Conservation (phyloP, 1,284 basidiomycete species). For the Ceratobasidium sp. region DNA sequence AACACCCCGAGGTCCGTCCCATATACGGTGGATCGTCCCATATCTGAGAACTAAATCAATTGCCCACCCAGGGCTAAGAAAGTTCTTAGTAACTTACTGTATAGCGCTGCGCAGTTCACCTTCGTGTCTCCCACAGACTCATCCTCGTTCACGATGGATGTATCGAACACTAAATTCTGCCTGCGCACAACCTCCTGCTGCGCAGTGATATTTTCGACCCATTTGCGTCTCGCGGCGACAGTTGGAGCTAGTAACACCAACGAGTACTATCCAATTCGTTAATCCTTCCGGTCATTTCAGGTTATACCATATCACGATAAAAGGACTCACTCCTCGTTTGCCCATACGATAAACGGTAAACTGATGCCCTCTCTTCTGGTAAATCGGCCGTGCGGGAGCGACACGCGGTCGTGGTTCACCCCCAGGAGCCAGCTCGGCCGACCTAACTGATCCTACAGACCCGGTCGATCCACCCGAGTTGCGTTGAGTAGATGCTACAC, state of each 20-base stretch:
- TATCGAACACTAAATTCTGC: slow-evolving; percentile 90
- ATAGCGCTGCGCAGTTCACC: slow-evolving; percentile 96
- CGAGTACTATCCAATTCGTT: slow-evolving; percentile 68
- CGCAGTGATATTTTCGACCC: slow-evolving; percentile 93
- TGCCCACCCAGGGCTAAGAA: too few relatives aligned
- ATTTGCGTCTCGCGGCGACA: slow-evolving; percentile 89
- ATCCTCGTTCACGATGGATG: slow-evolving; percentile 85
- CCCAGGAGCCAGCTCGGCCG: too few relatives aligned
- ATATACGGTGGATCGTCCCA: slow-evolving; percentile 84
- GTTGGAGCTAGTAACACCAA: slow-evolving; percentile 95
- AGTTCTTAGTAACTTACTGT: slow-evolving; percentile 88
- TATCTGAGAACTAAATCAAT: slow-evolving; percentile 31
- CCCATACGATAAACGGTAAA: slow-evolving; percentile 96
- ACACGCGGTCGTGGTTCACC: slow-evolving; percentile 24
- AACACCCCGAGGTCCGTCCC: slow-evolving; percentile 98
- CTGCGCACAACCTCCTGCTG: slow-evolving; percentile 91
- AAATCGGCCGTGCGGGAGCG: slow-evolving; percentile 16
- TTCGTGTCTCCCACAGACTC: slow-evolving; percentile 88
- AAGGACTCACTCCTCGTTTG: slow-evolving; percentile 71
- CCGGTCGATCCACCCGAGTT: slow-evolving; percentile 48
- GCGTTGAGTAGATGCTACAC: slow-evolving; percentile 49
- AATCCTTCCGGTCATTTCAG: neutral
- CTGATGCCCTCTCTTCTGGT: slow-evolving; percentile 86
- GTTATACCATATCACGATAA: neutral
- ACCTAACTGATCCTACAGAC: too few relatives aligned